Percentiles rank a stretch among this genome's conserved stretches.
These are phyloP conservation scores for Rhododendron ferrugineum DNA, from an alignment of 148 eudicot genomes.

Conservation along the genomic window DNA sequence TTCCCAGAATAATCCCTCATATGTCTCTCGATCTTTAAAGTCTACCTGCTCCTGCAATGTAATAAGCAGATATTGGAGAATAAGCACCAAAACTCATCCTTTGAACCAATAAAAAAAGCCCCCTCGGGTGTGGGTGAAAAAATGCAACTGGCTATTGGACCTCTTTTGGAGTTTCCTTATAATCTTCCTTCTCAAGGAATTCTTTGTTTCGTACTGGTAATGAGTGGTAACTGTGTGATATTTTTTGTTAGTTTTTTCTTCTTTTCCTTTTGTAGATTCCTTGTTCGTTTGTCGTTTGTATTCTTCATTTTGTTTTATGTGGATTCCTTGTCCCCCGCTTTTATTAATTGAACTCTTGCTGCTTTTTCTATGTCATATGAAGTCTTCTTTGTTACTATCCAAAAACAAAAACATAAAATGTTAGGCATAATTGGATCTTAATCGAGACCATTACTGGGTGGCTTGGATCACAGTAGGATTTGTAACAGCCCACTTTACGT, in stretches of 20 bases:
- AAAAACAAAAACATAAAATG: background rate
- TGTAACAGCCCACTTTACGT: background rate
- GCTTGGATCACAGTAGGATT: background rate
- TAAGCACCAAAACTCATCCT: background rate
- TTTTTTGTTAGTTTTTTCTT: background rate
- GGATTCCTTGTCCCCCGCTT: background rate
- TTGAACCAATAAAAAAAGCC: background rate
- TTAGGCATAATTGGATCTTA: background rate
- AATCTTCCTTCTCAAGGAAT: no score
- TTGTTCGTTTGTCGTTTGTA: background rate
- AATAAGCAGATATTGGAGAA: conserved; percentile 4
- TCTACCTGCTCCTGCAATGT: conserved; percentile 59
- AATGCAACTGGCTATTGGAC: background rate
- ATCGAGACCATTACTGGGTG: background rate
- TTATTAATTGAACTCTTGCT: background rate
- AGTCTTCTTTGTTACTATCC: background rate
- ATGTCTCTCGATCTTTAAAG: conserved; percentile 66
- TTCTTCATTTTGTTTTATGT: background rate
- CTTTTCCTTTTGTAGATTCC: background rate
- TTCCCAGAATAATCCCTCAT: conserved; percentile 73
- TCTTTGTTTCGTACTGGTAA: no score
- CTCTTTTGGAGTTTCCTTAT: background rate
- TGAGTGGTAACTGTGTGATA: no score
- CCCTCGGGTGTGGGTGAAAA: background rate
- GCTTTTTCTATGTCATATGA: background rate